These are phyloP conservation scores for Candida adriatica DNA, from an alignment of 805 yeast species.

Conservation along the genomic window DNA sequence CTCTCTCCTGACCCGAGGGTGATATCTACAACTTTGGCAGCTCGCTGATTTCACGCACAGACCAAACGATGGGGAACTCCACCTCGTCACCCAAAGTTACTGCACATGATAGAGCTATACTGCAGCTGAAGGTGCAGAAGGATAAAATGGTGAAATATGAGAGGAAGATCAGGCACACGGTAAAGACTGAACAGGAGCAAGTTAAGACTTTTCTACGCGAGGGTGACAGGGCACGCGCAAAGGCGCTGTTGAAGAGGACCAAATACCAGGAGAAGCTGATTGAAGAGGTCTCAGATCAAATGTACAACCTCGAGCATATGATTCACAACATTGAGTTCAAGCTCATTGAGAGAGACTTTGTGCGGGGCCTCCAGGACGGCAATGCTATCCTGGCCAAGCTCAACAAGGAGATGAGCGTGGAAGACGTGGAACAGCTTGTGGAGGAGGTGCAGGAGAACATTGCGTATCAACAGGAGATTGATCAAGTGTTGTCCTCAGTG, in stretches of 20 bases:
- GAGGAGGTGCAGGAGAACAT: slow-evolving; percentile 82
- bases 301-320: slow-evolving; percentile 72
- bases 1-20: too few species aligned
- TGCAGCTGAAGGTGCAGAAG: slow-evolving; percentile 81
- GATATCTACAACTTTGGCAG: too few species aligned
- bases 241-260: slow-evolving; percentile 63
- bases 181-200: slow-evolving; percentile 47
- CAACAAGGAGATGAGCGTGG: slow-evolving; percentile 71
- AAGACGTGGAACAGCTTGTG: slow-evolving; percentile 72
- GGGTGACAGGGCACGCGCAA: slow-evolving; percentile 42
- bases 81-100: slow-evolving; percentile 46
- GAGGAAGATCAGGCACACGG: slow-evolving; percentile 44
- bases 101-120: slow-evolving; percentile 76
- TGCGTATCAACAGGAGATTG: slow-evolving; percentile 69
- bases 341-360: slow-evolving; percentile 76
- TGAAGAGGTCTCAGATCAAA: slow-evolving; percentile 65
- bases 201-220: slow-evolving; percentile 24
- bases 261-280: slow-evolving; percentile 78
- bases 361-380: slow-evolving; percentile 77
- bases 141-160: slow-evolving; percentile 73
- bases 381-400: slow-evolving; percentile 66
- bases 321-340: slow-evolving; percentile 83
- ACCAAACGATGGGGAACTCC: slow-evolving; percentile 20
- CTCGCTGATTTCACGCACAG: too few species aligned
- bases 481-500: slow-evolving; percentile 40